Percentiles rank a stretch among this genome's conserved stretches.
phyloP scores from a whole-genome alignment of 2,329 filamentous ascomycete genomes.

The Aspergillus aculeatinus region DNA sequence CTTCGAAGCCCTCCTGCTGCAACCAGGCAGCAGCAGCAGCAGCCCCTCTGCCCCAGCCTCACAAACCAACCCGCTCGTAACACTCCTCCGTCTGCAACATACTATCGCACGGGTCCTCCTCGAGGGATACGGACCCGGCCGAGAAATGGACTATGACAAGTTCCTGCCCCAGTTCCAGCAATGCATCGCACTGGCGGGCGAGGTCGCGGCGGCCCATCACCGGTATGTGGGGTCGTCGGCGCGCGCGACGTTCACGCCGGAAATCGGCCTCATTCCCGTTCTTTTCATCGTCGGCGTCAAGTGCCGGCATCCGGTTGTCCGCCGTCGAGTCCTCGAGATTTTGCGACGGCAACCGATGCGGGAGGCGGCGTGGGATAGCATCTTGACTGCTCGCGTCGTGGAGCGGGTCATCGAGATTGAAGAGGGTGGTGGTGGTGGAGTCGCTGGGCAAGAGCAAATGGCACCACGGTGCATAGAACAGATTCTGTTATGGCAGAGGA shows the following conservation, averaged over 20 bases:
- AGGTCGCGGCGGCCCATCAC: conserved; percentile 11
- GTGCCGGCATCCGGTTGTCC: conserved; percentile 36
- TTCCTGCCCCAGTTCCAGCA: conserved; percentile 18
- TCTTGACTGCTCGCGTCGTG: conserved; percentile 28
- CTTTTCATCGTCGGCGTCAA: conserved; percentile 39
- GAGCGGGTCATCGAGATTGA: conserved; percentile 40
- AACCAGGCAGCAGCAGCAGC: not conserved
- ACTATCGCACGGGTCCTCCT: conserved; percentile 29
- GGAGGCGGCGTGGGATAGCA: conserved; percentile 40
- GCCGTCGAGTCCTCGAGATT: conserved; percentile 30
- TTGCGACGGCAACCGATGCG: conserved; percentile 20
- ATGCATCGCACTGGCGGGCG: conserved; percentile 12
- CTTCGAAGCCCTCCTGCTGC: conserved; percentile 8
- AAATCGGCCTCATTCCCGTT: conserved; percentile 34
- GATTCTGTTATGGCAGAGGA: conserved; percentile 29
- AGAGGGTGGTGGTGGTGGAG: conserved; percentile 20
- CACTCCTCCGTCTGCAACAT: conserved; percentile 35
- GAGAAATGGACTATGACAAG: conserved; percentile 18
- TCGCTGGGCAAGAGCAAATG: conserved; percentile 9
- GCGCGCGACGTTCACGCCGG: conserved; percentile 34
- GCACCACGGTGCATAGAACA: conserved; percentile 26
- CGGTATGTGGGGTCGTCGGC: conserved; percentile 20
- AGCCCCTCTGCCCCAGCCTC: conserved; percentile 8
- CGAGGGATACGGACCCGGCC: conserved; percentile 22
- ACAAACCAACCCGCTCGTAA: conserved; percentile 19